Evolutionary conservation across 2,329 filamentous ascomycete genomes (phyloP), one percentile per base, ranked within the genome.

Genomic region (Trichoderma sp.): DNA sequence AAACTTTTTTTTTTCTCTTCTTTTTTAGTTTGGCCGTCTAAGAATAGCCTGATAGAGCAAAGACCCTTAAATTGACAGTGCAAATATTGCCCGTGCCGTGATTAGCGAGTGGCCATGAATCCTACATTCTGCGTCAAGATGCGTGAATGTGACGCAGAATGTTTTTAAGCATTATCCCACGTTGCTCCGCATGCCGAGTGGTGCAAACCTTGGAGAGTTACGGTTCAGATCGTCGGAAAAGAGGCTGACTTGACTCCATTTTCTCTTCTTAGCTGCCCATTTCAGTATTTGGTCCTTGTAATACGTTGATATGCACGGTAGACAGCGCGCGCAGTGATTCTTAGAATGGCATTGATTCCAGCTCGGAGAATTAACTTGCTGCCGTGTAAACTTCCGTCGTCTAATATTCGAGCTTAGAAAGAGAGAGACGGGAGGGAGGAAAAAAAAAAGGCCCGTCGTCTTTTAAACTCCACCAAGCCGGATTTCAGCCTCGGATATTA

Each of bases 401-500:
- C n/a, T 66, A 65, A 43, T 65, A 57, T 57, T 24, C 52, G 37
- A 55, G 52, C 52, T 57, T 65, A 56, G 47, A 31, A 52, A 62
- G n/a, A 37, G 27, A 21, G 14, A 8, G 10, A 21, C 27, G n/a
- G n/a, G n/a, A n/a, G n/a, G n/a, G n/a, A n/a, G n/a, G n/a, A 29
- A 16, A 4, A 57, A 37, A 7, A 58, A 67, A 59, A 35, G 37
- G 61, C 64, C 64, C 64, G 64, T 67, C 64, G 64, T 67, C 55
- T 67, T 35, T 67, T 58, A 57, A 57, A 27, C 21, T 37, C 47
- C 37, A 37, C 27, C 37, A 27, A 58, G 27, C 53, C 62, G 35
- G 16, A n/a, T 35, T 66, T 43, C 53, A 66, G 53, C 62, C 33
- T 66, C 62, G 62, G 62, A 53, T 66, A 57, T 65, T 65, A 56